These are phyloP conservation scores for Monilinia laxa DNA, from an alignment of 2,329 filamentous ascomycete genomes.

Conservation along the genomic window DNA sequence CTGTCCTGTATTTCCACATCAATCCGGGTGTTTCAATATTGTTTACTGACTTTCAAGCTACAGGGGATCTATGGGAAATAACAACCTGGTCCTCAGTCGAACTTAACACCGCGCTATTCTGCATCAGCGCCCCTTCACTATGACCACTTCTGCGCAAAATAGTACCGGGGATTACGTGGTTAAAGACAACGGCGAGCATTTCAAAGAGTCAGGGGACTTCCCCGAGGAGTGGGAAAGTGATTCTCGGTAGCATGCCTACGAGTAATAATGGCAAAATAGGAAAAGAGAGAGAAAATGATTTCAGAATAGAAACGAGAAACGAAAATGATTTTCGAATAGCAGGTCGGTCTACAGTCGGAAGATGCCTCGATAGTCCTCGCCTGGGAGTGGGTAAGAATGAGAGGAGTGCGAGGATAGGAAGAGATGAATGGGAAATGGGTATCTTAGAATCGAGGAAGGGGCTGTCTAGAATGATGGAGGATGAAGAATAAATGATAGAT, in stretches of 20 bases:
- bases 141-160: background rate
- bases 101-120: constrained; percentile 7
- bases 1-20: background rate
- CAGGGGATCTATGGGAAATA: constrained; percentile 14
- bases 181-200: background rate
- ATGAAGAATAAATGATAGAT: background rate
- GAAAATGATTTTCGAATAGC: background rate
- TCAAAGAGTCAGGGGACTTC: background rate
- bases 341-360: background rate
- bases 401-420: background rate
- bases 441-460: background rate
- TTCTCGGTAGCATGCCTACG: background rate
- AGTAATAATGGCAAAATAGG: too few relatives aligned
- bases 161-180: background rate
- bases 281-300: background rate
- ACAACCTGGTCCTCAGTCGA: constrained; percentile 14
- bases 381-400: background rate
- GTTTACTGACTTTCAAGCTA: too few relatives aligned
- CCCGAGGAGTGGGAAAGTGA: background rate
- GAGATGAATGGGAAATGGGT: constrained; percentile 8
- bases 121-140: background rate
- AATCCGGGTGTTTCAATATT: background rate
- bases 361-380: background rate
- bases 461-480: background rate
- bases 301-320: background rate